Conservation (phyloP, 495 filamentous ascomycete species). For the Hypomontagnella submonticulosa region DNA sequence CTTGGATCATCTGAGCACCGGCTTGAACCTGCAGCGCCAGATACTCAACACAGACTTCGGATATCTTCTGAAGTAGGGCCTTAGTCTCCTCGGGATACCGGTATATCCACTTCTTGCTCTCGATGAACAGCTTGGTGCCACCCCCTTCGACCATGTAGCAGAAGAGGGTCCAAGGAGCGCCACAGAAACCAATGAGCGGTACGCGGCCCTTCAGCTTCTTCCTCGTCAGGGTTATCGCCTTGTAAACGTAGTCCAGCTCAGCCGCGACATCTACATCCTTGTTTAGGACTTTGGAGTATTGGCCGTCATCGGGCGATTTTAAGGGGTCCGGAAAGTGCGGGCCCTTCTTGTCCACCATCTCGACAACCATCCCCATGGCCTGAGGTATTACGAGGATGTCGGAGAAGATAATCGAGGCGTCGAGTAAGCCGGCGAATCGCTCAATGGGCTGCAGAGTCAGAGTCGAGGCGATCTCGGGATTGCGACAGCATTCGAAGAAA, state of each 20-base stretch:
- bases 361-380: conserved; percentile 94
- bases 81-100: conserved; percentile 84
- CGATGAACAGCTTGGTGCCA: conserved; percentile 89
- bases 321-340: conserved; percentile 92
- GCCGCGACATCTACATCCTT: conserved; percentile 83
- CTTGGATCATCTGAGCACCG: conserved; percentile 90
- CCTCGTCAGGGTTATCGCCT: conserved; percentile 91
- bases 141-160: conserved; percentile 99
- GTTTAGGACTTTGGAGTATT: conserved; percentile 80
- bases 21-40: conserved; percentile 91
- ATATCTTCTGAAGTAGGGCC: conserved; percentile 85
- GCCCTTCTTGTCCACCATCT: conserved; percentile 97
- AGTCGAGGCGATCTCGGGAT: conserved; percentile 89
- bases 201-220: conserved; percentile 88
- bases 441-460: conserved; percentile 94
- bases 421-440: conserved; percentile 87
- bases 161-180: conserved; percentile 94
- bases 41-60: conserved; percentile 92
- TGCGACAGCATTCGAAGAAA: conserved; percentile 97
- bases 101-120: conserved; percentile 96
- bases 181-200: conserved; percentile 96
- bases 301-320: conserved; percentile 76
- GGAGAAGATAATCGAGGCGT: conserved; percentile 98
- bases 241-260: conserved; percentile 92
- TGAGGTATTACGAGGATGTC: conserved; percentile 98